Evolutionary conservation across 306 rosid genomes (phyloP).

Genomic region (Cucumis hystrix): DNA sequence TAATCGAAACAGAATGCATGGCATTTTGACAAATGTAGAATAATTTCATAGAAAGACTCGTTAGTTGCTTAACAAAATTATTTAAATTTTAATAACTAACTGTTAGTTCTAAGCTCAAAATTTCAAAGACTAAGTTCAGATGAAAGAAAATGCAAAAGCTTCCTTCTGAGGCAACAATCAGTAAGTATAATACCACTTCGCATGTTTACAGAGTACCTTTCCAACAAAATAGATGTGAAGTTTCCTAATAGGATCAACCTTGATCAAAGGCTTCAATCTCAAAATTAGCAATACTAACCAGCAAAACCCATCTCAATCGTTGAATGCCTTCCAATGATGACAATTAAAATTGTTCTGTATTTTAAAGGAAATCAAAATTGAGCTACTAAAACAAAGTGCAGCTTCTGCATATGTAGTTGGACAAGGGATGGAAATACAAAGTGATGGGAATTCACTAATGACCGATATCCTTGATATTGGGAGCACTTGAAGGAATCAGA

Average conservation of each 20-base stretch:
- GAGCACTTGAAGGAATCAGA: background rate
- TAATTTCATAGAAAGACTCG: background rate
- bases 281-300: background rate
- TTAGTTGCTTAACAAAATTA: no score
- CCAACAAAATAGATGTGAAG: background rate
- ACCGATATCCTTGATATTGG: background rate
- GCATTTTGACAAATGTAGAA: background rate
- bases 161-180: background rate
- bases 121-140: background rate
- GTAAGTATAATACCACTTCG: background rate
- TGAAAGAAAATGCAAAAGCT: background rate
- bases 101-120: background rate
- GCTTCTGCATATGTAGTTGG: background rate
- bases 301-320: background rate
- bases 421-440: background rate
- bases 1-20: background rate
- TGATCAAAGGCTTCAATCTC: background rate
- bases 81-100: no score
- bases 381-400: background rate
- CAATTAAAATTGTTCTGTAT: background rate
- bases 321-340: background rate
- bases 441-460: background rate
- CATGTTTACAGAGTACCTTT: background rate
- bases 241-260: background rate
- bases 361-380: background rate